A percentile compares a stretch with the other conserved stretches of the same genome.
Conservation (phyloP, 2,329 filamentous ascomycete species). For the Acrocalymma vagum region DNA sequence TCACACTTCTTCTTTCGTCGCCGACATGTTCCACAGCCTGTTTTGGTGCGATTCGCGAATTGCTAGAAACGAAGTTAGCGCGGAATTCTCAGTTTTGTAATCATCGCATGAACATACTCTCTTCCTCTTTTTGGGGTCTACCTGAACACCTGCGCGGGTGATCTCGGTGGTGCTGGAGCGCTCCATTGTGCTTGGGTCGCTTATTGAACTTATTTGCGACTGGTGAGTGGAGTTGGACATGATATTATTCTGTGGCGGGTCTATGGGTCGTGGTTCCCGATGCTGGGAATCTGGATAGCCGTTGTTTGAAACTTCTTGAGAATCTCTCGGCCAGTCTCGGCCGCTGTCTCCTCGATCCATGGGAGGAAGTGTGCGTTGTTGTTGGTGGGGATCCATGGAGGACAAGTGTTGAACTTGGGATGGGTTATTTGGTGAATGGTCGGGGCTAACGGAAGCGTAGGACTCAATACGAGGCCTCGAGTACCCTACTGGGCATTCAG, state of each 20-base stretch:
- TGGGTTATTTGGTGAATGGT: slow-evolving; percentile 22
- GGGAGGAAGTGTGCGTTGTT: slow-evolving; percentile 34
- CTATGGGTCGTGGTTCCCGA: slow-evolving; percentile 33
- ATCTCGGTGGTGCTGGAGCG: slow-evolving; percentile 45
- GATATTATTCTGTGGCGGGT: slow-evolving; percentile 18
- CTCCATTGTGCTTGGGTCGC: slow-evolving; percentile 24
- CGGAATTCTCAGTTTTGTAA: not conserved
- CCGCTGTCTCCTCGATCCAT: slow-evolving; percentile 35
- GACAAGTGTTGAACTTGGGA: slow-evolving; percentile 17
- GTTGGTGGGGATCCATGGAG: slow-evolving; percentile 33
- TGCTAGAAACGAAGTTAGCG: slow-evolving; percentile 56
- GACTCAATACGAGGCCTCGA: slow-evolving; percentile 45
- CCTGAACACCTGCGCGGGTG: slow-evolving; percentile 54
- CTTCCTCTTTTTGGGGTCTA: slow-evolving; percentile 55
- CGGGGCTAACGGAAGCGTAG: slow-evolving; percentile 49
- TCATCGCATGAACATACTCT: slow-evolving; percentile 53
- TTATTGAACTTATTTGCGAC: slow-evolving; percentile 14
- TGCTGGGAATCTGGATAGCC: slow-evolving; percentile 34
- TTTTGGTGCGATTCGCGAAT: slow-evolving; percentile 96
- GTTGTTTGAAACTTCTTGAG: slow-evolving; percentile 30
- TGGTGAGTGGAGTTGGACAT: slow-evolving; percentile 20
- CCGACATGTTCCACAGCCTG: slow-evolving; percentile 91
- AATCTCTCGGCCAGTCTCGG: slow-evolving; percentile 38
- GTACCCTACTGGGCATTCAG: too few relatives aligned
- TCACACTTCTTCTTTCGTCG: slow-evolving; percentile 98